phyloP scores from a whole-genome alignment of 2,329 filamentous ascomycete genomes.

The Epichloe amarillans region DNA sequence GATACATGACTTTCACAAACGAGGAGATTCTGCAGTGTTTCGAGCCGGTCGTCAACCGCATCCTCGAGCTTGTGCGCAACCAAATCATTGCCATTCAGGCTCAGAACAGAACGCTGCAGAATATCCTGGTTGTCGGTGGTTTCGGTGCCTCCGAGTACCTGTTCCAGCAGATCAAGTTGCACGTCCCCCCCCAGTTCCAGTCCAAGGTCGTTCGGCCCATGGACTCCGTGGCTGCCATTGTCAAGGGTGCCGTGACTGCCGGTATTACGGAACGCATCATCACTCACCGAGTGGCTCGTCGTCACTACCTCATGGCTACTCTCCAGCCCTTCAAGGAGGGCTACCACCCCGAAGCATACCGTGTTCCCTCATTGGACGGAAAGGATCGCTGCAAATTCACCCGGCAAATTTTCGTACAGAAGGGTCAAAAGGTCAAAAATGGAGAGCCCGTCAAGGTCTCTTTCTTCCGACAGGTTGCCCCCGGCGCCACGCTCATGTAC shows the following conservation, averaged over 20 bases:
- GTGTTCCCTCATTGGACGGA: conserved; percentile 88
- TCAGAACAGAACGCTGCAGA: conserved; percentile 86
- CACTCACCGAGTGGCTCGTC: conserved; percentile 89
- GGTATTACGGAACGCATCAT: conserved; percentile 96
- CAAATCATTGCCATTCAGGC: conserved; percentile 99
- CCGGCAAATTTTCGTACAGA: conserved; percentile 94
- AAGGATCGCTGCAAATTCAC: conserved; percentile 99
- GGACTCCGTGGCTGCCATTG: conserved; percentile 97
- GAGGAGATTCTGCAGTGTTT: conserved; percentile 99
- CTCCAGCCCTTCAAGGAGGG: conserved; percentile 98
- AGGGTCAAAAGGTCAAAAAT: conserved; percentile 97
- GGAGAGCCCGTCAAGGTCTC: conserved; percentile 97
- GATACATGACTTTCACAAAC: conserved; percentile 99
- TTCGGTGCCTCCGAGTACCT: conserved; percentile 98
- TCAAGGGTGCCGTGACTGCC: conserved; percentile 94
- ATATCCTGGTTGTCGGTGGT: conserved; percentile 92
- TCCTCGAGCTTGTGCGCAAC: conserved; percentile 88
- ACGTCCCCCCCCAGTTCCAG: conserved; percentile 96
- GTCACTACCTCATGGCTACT: conserved; percentile 98
- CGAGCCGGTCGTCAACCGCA: conserved; percentile 93
- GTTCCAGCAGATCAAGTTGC: conserved; percentile 98
- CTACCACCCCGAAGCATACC: conserved; percentile 95
- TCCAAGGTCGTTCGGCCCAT: conserved; percentile 96
- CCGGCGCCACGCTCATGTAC: conserved; percentile 96
- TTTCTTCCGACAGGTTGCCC: conserved; percentile 91